Evolutionary conservation across 106 monocot genomes (phyloP).

Genomic region (Allium cepa): DNA sequence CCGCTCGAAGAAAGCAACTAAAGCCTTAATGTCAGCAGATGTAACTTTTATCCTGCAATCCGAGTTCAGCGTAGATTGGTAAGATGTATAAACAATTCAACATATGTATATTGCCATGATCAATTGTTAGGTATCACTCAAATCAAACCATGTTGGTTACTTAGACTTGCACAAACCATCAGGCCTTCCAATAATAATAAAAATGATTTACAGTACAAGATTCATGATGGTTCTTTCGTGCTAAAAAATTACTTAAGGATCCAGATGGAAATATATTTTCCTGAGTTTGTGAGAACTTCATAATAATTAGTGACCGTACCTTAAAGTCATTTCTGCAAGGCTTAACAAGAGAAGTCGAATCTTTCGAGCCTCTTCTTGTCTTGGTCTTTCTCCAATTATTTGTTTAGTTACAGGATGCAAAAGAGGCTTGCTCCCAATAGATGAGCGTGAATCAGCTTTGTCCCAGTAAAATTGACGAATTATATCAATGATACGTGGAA

Average conservation of each 20-base stretch:
- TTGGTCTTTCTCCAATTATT: slow-evolving; percentile 61
- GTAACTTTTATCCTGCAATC: slow-evolving; percentile 69
- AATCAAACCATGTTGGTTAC: no score
- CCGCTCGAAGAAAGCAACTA: slow-evolving; percentile 80
- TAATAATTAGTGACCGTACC: slow-evolving; percentile 25
- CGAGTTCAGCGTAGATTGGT: not conserved
- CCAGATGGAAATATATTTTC: no score
- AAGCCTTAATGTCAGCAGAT: slow-evolving; percentile 53
- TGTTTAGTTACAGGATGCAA: slow-evolving; percentile 55
- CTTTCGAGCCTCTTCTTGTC: slow-evolving; percentile 69
- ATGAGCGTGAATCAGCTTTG: slow-evolving; percentile 31
- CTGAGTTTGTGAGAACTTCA: not conserved
- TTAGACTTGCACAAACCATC: no score
- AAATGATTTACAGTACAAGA: no score
- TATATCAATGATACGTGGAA: slow-evolving; percentile 73
- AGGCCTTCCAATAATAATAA: no score
- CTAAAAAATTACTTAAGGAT: no score
- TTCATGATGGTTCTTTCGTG: no score
- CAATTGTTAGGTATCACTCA: no score
- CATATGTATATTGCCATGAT: no score
- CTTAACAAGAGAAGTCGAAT: slow-evolving; percentile 91
- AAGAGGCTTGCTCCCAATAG: slow-evolving; percentile 50
- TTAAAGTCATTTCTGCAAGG: slow-evolving; percentile 87
- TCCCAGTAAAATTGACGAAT: slow-evolving; percentile 92
- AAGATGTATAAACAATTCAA: no score